Conservation (phyloP, 257 asterid genomes). For the Echites panduratus region DNA sequence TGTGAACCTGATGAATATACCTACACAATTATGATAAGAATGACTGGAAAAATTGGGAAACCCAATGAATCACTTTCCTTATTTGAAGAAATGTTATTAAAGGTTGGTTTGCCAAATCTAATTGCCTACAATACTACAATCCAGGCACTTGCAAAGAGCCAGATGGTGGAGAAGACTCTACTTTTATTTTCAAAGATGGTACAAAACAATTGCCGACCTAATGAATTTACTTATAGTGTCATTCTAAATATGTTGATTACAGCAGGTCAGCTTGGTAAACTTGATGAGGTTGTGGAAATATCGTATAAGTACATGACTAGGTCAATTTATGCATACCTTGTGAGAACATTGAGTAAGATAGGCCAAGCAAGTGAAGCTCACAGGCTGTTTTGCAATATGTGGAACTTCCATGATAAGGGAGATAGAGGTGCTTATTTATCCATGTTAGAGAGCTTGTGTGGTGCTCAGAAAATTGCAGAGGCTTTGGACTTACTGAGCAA, state of each 20-base stretch:
- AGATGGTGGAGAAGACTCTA: slow-evolving; percentile 57
- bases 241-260: slow-evolving; percentile 59
- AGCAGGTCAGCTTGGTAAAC: slow-evolving; percentile 71
- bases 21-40: slow-evolving; percentile 73
- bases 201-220: slow-evolving; percentile 77
- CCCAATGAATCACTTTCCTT: slow-evolving; percentile 55
- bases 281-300: slow-evolving; percentile 71
- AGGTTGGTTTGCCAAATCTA: slow-evolving; percentile 64
- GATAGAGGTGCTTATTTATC: slow-evolving; percentile 78
- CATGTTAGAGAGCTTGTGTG: slow-evolving; percentile 84
- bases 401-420: slow-evolving; percentile 85
- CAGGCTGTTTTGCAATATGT: slow-evolving; percentile 83
- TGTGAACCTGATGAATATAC: slow-evolving; percentile 85
- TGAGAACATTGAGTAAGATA: slow-evolving; percentile 63
- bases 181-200: slow-evolving; percentile 77
- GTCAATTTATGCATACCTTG: slow-evolving; percentile 74
- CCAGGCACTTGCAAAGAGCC: slow-evolving; percentile 64
- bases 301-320: slow-evolving; percentile 77
- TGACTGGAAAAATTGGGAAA: slow-evolving; percentile 68
- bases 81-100: slow-evolving; percentile 74
- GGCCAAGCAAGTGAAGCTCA: slow-evolving; percentile 93
- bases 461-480: slow-evolving; percentile 58
- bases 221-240: slow-evolving; percentile 77
- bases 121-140: slow-evolving; percentile 80
- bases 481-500: slow-evolving; percentile 75